Evolutionary conservation across 2,329 filamentous ascomycete genomes (phyloP).

Genomic region (Aspergillus japonicus): DNA sequence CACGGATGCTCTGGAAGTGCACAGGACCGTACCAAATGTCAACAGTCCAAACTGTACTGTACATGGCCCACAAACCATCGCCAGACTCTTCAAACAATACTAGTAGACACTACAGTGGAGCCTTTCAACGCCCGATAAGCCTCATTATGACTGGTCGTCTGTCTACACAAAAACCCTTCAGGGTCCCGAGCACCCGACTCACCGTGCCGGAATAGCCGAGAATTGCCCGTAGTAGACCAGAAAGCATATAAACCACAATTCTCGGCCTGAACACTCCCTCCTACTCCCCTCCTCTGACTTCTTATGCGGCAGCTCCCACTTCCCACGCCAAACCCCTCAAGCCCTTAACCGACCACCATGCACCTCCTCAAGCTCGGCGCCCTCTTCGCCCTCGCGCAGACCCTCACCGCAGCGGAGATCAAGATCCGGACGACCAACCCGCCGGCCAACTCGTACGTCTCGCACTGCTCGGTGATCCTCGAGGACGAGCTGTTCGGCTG

Average conservation of each 20-base stretch:
- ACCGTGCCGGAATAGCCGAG: not conserved
- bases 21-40: not conserved
- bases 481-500: constrained; percentile 17
- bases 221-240: not conserved
- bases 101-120: no score
- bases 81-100: no score
- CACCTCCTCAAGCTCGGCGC: constrained; percentile 16
- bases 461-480: constrained; percentile 18
- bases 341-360: not conserved
- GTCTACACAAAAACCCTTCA: not conserved
- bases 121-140: no score
- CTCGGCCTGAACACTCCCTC: not conserved
- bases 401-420: constrained; percentile 13
- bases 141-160: no score
- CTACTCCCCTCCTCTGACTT: not conserved
- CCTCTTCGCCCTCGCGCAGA: constrained; percentile 14
- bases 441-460: constrained; percentile 13
- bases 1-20: not conserved
- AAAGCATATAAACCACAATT: not conserved
- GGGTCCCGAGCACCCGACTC: not conserved
- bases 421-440: constrained; percentile 16
- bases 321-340: no score
- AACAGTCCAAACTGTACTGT: not conserved
- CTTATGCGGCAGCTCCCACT: no score
- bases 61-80: not conserved